Conservation (phyloP, 805 yeast genomes). For the Candida xiaguanensis region DNA sequence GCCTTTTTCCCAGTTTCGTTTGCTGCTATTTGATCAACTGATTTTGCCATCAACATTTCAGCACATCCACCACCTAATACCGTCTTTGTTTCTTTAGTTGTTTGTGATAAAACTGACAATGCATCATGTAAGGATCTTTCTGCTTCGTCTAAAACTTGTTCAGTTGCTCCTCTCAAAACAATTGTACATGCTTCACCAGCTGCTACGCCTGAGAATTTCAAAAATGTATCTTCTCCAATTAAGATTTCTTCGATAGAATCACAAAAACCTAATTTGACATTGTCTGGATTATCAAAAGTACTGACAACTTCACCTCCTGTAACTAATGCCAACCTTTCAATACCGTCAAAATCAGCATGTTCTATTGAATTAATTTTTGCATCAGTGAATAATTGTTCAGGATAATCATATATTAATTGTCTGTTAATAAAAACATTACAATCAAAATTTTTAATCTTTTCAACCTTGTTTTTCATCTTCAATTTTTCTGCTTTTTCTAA, state of each 20-base stretch:
- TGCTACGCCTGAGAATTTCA: conserved; percentile 91
- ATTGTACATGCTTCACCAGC: conserved; percentile 96
- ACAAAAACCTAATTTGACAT: conserved; percentile 83
- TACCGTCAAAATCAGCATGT: conserved; percentile 98
- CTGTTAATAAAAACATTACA: conserved; percentile 91
- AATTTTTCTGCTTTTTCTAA: conserved; percentile 90
- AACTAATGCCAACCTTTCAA: conserved; percentile 91
- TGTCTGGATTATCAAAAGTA: conserved; percentile 89
- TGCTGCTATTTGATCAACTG: conserved; percentile 90
- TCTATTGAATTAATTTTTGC: conserved; percentile 86
- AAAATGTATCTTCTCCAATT: conserved; percentile 88
- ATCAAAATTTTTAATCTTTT: conserved; percentile 81
- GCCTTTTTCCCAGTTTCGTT: conserved; percentile 91
- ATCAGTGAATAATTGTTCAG: conserved; percentile 92
- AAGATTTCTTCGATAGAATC: conserved; percentile 85
- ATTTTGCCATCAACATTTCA: conserved; percentile 88
- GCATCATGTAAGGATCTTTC: conserved; percentile 82
- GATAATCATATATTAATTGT: conserved; percentile 96
- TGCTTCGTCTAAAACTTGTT: conserved; percentile 46
- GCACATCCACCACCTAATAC: conserved; percentile 95
- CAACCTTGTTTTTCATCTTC: conserved; percentile 88
- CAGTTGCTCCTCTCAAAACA: conserved; percentile 66
- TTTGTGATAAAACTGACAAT: conserved; percentile 88
- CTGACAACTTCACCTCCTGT: conserved; percentile 99
- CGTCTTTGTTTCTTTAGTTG: conserved; percentile 87